phyloP scores from a whole-genome alignment of 1,284 basidiomycete species.

The Trichosporon inkin region DNA sequence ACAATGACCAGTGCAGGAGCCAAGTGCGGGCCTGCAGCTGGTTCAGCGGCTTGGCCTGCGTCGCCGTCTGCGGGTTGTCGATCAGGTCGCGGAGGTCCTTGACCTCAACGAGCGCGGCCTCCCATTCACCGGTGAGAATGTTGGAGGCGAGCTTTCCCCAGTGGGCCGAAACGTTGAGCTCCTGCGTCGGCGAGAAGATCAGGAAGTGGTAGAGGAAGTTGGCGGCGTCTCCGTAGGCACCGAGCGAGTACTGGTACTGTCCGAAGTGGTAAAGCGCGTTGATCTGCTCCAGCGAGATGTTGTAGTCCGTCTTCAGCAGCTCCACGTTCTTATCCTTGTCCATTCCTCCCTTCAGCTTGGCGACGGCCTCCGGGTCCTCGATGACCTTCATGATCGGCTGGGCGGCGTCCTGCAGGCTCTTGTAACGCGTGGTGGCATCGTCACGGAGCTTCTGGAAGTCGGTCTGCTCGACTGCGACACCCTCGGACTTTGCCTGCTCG shows the following conservation, averaged over 20 bases:
- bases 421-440: slow-evolving; percentile 75
- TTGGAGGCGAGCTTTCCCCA: slow-evolving; percentile 98
- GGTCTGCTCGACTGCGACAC: slow-evolving; percentile 18
- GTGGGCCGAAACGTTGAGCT: slow-evolving; percentile 88
- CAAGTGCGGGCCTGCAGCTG: slow-evolving; percentile 94
- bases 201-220: slow-evolving; percentile 99
- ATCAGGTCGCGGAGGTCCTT: slow-evolving; percentile 88
- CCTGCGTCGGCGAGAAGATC: slow-evolving; percentile 85
- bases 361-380: slow-evolving; percentile 86
- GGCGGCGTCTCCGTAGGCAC: slow-evolving; percentile 91
- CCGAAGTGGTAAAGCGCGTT: slow-evolving; percentile 95
- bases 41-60: slow-evolving; percentile 60
- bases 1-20: slow-evolving; percentile 96
- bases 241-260: slow-evolving; percentile 95
- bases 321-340: slow-evolving; percentile 96
- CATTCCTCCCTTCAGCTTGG: slow-evolving; percentile 64
- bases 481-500: slow-evolving; percentile 60
- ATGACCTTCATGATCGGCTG: slow-evolving; percentile 93
- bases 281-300: slow-evolving; percentile 88
- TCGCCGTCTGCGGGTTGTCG: slow-evolving; percentile 60
- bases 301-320: slow-evolving; percentile 89
- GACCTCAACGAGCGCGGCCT: slow-evolving; percentile 85
- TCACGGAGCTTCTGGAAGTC: slow-evolving; percentile 78
- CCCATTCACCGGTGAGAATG: slow-evolving; percentile 92
- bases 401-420: slow-evolving; percentile 78